Evolutionary conservation across 306 rosid genomes (phyloP), one percentile per base, ranked within the genome.

Genomic region (Glycyrrhiza uralensis): DNA sequence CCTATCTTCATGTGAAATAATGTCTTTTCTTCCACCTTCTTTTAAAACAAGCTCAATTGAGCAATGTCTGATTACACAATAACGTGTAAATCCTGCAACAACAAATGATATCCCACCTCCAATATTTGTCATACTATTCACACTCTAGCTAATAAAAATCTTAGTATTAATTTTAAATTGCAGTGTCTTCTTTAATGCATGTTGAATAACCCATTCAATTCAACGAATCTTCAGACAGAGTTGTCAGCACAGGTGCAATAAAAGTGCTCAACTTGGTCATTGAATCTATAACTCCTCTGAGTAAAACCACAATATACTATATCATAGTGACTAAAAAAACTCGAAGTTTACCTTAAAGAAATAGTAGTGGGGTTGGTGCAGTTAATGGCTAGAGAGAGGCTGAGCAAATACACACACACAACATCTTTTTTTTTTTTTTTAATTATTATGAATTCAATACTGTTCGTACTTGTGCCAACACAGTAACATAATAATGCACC

Each of bases 381-480:
- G 76, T 80, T 56, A 59, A 74, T 47, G 57, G 51, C 4, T 22
- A 51, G 42, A 51, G 39, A 19, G 24, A 5, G 60, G 69, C 52
- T 7, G 30, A 60, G 7, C 10, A 45, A 41, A 20, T 14, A 51
- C 30, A 60, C 7, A 45, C 10, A 60, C 39, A 58, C 17, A n/a
- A n/a, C n/a, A n/a, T n/a, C n/a, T n/a, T n/a, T 2, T 6, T 3
- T 32, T 32, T 32, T 32, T 32, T 7, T 32, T 32, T 32, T 7
- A 32, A 32, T 32, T 4, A 32, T 32, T 7, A 35, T 11, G 39
- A 33, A 33, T 4, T n/a, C n/a, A 44, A 35, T 73, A 45, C n/a
- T 83, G 82, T 5, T 83, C 84, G 82, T 86, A 75, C 81, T 86
- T 78, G 32, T 81, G 90, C 87, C 86, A 86, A 70, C 87, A 86